These are phyloP conservation scores for Entomortierella lignicola DNA, from an alignment of 192 early-diverging fungal species.

Conservation along the genomic window DNA sequence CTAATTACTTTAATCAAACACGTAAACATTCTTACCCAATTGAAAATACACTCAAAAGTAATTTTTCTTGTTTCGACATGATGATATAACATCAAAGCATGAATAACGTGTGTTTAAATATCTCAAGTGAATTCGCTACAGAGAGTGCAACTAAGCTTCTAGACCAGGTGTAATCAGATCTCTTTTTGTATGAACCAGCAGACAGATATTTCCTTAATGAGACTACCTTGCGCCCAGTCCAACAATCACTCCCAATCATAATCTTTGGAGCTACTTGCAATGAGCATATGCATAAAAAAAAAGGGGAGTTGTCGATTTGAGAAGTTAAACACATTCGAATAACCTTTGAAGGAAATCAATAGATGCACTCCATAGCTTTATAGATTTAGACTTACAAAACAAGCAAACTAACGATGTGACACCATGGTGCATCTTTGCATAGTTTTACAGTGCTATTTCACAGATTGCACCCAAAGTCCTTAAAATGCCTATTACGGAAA, in stretches of 20 bases:
- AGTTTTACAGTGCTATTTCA: constrained; percentile 95
- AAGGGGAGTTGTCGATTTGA: constrained; percentile 83
- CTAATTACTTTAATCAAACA: too few relatives aligned
- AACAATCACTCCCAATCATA: constrained; percentile 56
- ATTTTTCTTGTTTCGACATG: too few relatives aligned
- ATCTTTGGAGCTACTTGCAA: constrained; percentile 61
- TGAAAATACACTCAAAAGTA: too few relatives aligned
- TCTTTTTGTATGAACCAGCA: too few relatives aligned
- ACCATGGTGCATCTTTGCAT: constrained; percentile 91
- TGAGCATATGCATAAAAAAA: constrained; percentile 76
- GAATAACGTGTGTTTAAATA: too few relatives aligned
- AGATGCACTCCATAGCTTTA: constrained; percentile 84
- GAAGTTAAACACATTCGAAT: constrained; percentile 95
- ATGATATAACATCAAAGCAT: too few relatives aligned
- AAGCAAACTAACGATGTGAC: constrained; percentile 82
- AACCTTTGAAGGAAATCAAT: constrained; percentile 72
- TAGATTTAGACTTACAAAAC: constrained; percentile 74
- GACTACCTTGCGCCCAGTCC: constrained; percentile 41
- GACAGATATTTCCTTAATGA: too few relatives aligned
- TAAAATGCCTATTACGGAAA: constrained; percentile 71
- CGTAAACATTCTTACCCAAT: too few relatives aligned
- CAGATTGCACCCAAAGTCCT: constrained; percentile 89
- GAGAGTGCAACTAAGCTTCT: too few relatives aligned
- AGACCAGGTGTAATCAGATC: too few relatives aligned
- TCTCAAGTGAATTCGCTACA: too few relatives aligned